Percentiles rank a stretch among this genome's conserved stretches.
phyloP scores from a whole-genome alignment of 2,329 filamentous ascomycete genomes.

The Sporothrix brunneoviolacea region DNA sequence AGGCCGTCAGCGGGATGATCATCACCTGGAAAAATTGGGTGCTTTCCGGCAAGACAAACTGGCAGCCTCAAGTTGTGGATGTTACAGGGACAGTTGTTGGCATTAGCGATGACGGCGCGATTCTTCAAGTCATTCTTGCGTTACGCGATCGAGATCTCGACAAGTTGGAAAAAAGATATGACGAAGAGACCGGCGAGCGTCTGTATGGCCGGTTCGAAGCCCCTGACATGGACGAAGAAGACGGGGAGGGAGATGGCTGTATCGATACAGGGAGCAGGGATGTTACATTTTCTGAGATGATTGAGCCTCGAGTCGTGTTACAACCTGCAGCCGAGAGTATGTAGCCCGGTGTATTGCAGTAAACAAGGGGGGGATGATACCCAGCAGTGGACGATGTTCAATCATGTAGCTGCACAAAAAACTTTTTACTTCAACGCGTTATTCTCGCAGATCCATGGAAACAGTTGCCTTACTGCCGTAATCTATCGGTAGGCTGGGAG shows the following conservation, averaged over 20 bases:
- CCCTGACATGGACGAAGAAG: constrained; percentile 50
- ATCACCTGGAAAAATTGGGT: constrained; percentile 62
- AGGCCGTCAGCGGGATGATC: constrained; percentile 52
- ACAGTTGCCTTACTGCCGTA: too few relatives aligned
- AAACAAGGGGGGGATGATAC: too few relatives aligned
- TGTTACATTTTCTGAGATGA: constrained; percentile 57
- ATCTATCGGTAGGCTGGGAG: too few relatives aligned
- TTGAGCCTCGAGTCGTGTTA: constrained; percentile 62
- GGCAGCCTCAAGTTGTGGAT: constrained; percentile 57
- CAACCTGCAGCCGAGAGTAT: too few relatives aligned
- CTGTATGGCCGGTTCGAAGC: constrained; percentile 75
- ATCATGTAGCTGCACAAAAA: too few relatives aligned
- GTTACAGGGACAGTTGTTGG: constrained; percentile 62
- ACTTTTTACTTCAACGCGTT: too few relatives aligned
- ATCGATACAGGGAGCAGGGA: constrained; percentile 30
- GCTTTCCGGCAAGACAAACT: constrained; percentile 55
- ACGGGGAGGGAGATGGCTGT: constrained; percentile 43
- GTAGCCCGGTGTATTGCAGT: too few relatives aligned
- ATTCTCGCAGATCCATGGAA: too few relatives aligned
- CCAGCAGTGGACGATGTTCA: too few relatives aligned
- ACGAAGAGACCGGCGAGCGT: constrained; percentile 62
- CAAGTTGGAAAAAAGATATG: constrained; percentile 51
- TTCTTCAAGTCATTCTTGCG: constrained; percentile 59
- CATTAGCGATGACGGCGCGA: constrained; percentile 41
- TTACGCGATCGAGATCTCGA: constrained; percentile 57